A percentile compares a stretch with the other conserved stretches of the same genome.
phyloP scores from a whole-genome alignment of 305 asterid genomes.

The Caryopteris hybrid region DNA sequence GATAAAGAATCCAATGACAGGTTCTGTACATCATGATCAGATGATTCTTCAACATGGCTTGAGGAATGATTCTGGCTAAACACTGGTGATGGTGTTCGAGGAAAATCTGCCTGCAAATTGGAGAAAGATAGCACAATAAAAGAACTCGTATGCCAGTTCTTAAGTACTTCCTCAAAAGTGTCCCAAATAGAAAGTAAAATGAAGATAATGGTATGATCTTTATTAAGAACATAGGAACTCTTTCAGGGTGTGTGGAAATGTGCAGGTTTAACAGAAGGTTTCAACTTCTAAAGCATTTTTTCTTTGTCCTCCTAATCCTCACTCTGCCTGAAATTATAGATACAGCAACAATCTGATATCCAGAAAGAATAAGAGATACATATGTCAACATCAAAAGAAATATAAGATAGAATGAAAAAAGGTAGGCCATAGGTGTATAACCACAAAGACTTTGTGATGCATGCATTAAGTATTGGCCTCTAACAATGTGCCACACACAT shows the following conservation, averaged over 20 bases:
- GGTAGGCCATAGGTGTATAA: too few relatives aligned
- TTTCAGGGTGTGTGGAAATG: too few relatives aligned
- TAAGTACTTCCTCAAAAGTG: neutral
- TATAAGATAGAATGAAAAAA: neutral
- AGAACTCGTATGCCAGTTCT: neutral
- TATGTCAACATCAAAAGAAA: neutral
- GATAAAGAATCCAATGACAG: conserved; percentile 52
- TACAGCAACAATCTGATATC: conserved; percentile 1
- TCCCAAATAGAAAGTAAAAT: neutral
- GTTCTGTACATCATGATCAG: conserved; percentile 37
- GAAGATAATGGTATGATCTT: neutral
- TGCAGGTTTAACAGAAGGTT: too few relatives aligned
- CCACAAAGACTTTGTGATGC: too few relatives aligned
- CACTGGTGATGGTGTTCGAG: conserved; percentile 74
- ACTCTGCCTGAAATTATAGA: neutral
- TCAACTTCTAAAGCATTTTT: neutral
- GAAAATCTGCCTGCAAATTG: conserved; percentile 61
- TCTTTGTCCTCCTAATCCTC: neutral
- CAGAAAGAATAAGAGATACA: neutral
- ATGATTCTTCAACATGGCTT: conserved; percentile 55
- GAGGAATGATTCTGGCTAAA: conserved; percentile 52
- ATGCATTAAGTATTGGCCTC: neutral
- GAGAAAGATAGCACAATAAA: conserved; percentile 9
- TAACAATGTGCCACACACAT: neutral
- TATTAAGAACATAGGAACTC: neutral